Conservation (phyloP, 805 yeast genomes). For the Candida nitratophila region DNA sequence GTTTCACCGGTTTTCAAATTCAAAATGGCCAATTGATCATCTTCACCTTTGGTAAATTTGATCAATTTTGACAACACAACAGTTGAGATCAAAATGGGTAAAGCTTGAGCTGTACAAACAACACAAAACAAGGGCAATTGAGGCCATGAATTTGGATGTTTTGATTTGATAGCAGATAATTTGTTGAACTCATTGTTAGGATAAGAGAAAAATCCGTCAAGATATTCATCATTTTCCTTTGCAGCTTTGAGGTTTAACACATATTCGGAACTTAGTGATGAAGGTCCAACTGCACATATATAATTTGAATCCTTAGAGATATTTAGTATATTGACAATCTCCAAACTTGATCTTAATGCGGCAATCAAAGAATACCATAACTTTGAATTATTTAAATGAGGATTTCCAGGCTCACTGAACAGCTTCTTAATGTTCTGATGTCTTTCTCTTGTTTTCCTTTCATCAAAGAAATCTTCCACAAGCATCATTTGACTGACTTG, state of each 20-base stretch:
- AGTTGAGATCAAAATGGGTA: conserved; percentile 27
- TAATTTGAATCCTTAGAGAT: conserved; percentile 5
- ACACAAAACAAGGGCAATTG: conserved; percentile 30
- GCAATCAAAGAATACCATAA: neutral
- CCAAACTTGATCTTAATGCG: neutral
- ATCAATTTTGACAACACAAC: conserved; percentile 17
- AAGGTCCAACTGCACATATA: conserved; percentile 18
- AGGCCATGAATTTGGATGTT: conserved; percentile 32
- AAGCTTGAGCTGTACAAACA: conserved; percentile 21
- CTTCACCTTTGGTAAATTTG: neutral
- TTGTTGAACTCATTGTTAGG: neutral
- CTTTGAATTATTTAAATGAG: neutral
- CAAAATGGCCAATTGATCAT: neutral
- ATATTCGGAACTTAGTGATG: conserved; percentile 2
- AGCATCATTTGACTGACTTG: conserved; percentile 1
- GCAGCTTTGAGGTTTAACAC: conserved; percentile 9
- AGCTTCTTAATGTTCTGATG: neutral
- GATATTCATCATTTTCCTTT: conserved; percentile 5
- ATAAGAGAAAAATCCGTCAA: conserved; percentile 1
- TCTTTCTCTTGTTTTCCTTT: neutral
- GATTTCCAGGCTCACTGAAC: neutral
- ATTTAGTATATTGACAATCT: neutral
- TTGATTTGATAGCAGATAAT: conserved; percentile 12
- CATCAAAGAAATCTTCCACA: conserved; percentile 2
- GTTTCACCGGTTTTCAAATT: neutral